Percentiles rank a stretch among this genome's conserved stretches.
These are phyloP conservation scores for Papilionanthe hybrid DNA, from an alignment of 116 monocot genomes.

Conservation along the genomic window DNA sequence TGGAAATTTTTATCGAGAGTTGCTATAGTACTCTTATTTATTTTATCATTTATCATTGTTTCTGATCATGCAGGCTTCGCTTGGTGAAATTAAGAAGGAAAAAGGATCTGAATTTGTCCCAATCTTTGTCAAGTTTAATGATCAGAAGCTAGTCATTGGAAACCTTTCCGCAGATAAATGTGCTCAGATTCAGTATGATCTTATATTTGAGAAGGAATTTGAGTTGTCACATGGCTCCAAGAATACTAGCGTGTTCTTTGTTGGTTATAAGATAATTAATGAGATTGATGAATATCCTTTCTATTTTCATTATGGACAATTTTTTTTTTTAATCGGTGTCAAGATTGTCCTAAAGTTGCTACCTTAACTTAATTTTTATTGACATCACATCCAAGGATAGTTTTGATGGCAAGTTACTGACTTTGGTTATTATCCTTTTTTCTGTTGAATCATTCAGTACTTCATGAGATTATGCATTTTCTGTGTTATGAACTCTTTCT, in stretches of 20 bases:
- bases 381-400: not conserved
- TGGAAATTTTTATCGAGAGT: not conserved
- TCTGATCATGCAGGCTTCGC: conserved; percentile 13
- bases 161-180: conserved; percentile 20
- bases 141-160: conserved; percentile 18
- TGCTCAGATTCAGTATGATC: conserved; percentile 13
- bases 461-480: not conserved
- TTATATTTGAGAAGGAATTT: conserved; percentile 28
- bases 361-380: not conserved
- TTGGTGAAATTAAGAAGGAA: conserved; percentile 16
- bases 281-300: conserved; percentile 3
- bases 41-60: not conserved
- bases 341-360: not conserved
- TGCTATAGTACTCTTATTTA: not conserved
- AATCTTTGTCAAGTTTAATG: conserved; percentile 14
- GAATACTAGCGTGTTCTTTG: conserved; percentile 10
- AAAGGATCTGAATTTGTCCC: conserved; percentile 14
- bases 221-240: conserved; percentile 25
- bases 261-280: conserved; percentile 12
- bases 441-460: not conserved
- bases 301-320: not conserved
- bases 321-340: not conserved
- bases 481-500: not conserved
- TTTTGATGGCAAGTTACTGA: not conserved
- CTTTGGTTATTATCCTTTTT: not conserved